Base-by-base conservation (phyloP, 345 rosid species). In the Citrus trifoliata region DNA sequence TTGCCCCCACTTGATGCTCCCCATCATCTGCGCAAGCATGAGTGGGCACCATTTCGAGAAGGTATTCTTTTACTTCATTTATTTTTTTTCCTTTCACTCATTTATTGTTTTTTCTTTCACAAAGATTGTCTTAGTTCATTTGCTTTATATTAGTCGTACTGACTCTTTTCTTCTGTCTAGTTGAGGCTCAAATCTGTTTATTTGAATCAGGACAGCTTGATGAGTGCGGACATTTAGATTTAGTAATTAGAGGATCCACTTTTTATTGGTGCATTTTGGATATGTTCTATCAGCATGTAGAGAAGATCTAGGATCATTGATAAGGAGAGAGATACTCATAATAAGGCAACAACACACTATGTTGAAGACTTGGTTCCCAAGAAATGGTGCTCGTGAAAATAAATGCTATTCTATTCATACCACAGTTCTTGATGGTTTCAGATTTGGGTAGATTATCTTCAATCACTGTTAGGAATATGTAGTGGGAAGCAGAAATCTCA, bases 1-100 rank as follows among this genome's bases (percentile, higher is more conserved):
- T 83, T 96, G 86, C 98, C 98, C 10, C 98, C 98, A 14, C 93
- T 96, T 83, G 98, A 96, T 88, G 98, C 99, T 77, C 99, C 98
- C 5, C 98, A 94, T 78, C 98, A 96, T 88, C 62, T 96, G 78
- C 97, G 98, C 75, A 94, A 91, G 88, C 99, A 96, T 73, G 98
- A 94, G 74, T 96, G 99, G 98, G 93, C 88, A 73, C 83, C 89
- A 32, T 96, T 82, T 74, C 88, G 98, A 33, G 98, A 96, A 93
- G 99, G 99, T 90, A 73, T 19, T 71, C 68, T n/a, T 70, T 21
- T 21, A 30, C 27, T 60, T 68, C 70, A 19, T 12, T 42, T 42
- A 12, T 42, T 40, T 13, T 40, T 40, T 10, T 40, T 40, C 12
- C 46, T 4, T 46, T 18, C 21, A 14, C 48, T 32, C 71, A 22